Evolutionary conservation across 164 flowering plant species (phyloP).

Genomic region (Tinospora cordifolia): DNA sequence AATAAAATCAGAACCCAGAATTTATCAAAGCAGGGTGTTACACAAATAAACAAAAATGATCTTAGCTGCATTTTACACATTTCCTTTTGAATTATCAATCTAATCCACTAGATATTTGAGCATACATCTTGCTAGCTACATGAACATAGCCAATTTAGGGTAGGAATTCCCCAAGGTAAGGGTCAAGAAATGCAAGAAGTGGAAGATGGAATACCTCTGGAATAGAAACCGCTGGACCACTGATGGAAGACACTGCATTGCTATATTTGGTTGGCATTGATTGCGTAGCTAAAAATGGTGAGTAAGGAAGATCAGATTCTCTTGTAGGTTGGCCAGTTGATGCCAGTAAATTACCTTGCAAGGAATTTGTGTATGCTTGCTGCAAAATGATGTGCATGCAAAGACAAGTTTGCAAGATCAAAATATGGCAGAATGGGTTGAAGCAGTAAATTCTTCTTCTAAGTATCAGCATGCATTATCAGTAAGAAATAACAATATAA

Average conservation of each 20-base stretch:
- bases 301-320: slow-evolving; percentile 68
- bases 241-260: slow-evolving; percentile 47
- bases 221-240: slow-evolving; percentile 56
- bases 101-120: background rate
- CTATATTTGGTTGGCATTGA: slow-evolving; percentile 64
- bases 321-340: slow-evolving; percentile 52
- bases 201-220: slow-evolving; percentile 50
- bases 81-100: background rate
- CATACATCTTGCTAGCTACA: background rate
- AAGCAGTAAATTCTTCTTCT: too few relatives aligned
- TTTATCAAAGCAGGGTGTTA: background rate
- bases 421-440: background rate
- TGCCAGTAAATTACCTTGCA: slow-evolving; percentile 56
- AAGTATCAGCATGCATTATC: too few relatives aligned
- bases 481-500: too few relatives aligned
- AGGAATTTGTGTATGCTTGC: slow-evolving; percentile 67
- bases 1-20: background rate
- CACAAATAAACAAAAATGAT: background rate
- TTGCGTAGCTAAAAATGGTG: slow-evolving; percentile 63
- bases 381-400: slow-evolving; percentile 16
- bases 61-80: background rate
- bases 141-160: background rate
- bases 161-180: background rate
- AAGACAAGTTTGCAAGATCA: background rate
- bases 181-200: background rate